Evolutionary conservation across 441 rosid species (phyloP).

Genomic region (Erodium chrysanthum): DNA sequence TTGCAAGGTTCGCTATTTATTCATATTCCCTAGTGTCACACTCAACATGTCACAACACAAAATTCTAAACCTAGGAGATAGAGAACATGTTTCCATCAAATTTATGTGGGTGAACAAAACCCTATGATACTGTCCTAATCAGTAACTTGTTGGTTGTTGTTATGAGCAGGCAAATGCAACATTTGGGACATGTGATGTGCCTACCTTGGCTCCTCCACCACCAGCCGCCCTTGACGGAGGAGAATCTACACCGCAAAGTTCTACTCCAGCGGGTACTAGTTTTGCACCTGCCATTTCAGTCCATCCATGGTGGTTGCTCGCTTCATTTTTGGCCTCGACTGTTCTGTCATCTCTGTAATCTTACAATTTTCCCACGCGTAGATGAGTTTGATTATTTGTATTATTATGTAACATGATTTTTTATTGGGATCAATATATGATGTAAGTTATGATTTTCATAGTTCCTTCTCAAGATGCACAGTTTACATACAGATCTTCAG

Average conservation of each 20-base stretch:
- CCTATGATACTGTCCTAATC: too few species aligned
- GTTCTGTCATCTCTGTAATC: conserved; percentile 26
- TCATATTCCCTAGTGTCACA: too few species aligned
- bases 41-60: too few species aligned
- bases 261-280: conserved; percentile 23
- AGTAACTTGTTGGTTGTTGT: background rate
- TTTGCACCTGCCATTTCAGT: conserved; percentile 14
- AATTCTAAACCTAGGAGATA: too few species aligned
- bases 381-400: too few species aligned
- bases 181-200: conserved; percentile 64
- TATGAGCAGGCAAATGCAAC: conserved; percentile 52
- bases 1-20: conserved; percentile 45
- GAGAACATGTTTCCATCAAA: too few species aligned
- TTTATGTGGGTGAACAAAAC: too few species aligned
- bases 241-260: conserved; percentile 13
- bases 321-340: conserved; percentile 25
- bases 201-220: conserved; percentile 59
- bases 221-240: conserved; percentile 31
- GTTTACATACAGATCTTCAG: background rate
- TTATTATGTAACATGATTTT: too few species aligned
- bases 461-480: background rate
- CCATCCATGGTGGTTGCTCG: conserved; percentile 27
- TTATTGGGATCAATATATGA: too few species aligned
- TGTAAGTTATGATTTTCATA: background rate
- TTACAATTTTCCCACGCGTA: background rate